Conservation (phyloP, 139 green algal genomes). For the Pleodorina starrii region DNA sequence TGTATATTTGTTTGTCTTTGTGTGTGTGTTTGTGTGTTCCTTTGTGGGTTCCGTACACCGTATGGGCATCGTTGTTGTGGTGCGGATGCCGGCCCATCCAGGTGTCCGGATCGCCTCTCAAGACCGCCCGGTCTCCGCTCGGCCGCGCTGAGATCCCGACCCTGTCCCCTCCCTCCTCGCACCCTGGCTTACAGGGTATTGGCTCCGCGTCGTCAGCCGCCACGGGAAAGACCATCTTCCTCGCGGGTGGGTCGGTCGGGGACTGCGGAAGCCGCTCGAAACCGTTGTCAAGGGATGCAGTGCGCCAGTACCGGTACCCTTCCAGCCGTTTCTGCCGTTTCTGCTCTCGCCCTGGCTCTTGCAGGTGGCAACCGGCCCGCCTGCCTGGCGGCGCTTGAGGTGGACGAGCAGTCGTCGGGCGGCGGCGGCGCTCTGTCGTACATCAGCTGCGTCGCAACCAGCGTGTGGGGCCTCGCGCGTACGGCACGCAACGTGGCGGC, state of each 20-base stretch:
- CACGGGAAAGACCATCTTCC: constrained; percentile 44
- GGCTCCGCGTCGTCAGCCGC: not conserved
- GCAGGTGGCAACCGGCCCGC: constrained; percentile 51
- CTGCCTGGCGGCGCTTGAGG: constrained; percentile 61
- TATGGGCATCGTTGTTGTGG: too few relatives aligned
- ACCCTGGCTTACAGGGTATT: not conserved
- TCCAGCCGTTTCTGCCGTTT: too few relatives aligned
- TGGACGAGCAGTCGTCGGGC: constrained; percentile 51
- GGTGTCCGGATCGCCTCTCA: too few relatives aligned
- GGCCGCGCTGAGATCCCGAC: not conserved
- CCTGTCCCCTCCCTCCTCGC: not conserved
- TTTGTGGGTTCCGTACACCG: too few relatives aligned
- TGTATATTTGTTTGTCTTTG: too few relatives aligned
- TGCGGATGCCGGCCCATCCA: too few relatives aligned
- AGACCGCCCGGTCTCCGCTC: too few relatives aligned
- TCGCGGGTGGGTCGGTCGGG: constrained; percentile 42
- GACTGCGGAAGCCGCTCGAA: too few relatives aligned
- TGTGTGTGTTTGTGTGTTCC: too few relatives aligned
- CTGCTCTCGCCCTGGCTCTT: too few relatives aligned
- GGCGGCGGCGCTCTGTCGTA: constrained; percentile 39
- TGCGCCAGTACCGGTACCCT: too few relatives aligned
- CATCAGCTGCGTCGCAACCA: constrained; percentile 25
- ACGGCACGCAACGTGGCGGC: constrained; percentile 37
- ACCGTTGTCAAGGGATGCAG: too few relatives aligned
- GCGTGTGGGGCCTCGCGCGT: constrained; percentile 48